These are phyloP conservation scores for Nannochloropsis gaditana DNA, from an alignment of 108 stramenopile genomes.

Conservation along the genomic window DNA sequence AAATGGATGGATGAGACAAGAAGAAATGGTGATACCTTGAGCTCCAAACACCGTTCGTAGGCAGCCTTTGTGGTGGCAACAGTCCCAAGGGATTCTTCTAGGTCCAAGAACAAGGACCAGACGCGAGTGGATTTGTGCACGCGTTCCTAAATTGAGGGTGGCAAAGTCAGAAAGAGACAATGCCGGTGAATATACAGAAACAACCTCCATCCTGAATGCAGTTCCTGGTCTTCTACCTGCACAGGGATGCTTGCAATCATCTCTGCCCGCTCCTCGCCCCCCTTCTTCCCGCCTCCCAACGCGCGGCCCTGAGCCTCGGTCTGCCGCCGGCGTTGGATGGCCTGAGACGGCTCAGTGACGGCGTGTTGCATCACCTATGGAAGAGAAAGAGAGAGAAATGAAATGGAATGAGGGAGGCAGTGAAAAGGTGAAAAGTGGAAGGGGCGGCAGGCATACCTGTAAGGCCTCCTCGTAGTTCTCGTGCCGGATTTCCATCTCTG, in stretches of 20 bases:
- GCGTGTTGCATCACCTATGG: slow-evolving; percentile 33
- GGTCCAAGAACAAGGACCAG: slow-evolving; percentile 88
- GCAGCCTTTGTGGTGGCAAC: slow-evolving; percentile 86
- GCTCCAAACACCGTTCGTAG: slow-evolving; percentile 79
- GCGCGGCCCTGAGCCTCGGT: slow-evolving; percentile 9
- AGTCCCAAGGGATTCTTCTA: slow-evolving; percentile 93
- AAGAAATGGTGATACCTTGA: not conserved
- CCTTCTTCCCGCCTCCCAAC: not conserved
- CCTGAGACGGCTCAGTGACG: slow-evolving; percentile 48
- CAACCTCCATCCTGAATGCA: not conserved
- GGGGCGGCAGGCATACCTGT: slow-evolving; percentile 56
- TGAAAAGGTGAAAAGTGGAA: not conserved
- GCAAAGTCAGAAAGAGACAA: not conserved
- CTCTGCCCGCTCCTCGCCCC: not conserved
- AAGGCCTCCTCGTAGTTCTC: slow-evolving; percentile 84
- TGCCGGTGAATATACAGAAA: not conserved
- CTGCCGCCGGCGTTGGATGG: slow-evolving; percentile 41
- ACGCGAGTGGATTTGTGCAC: slow-evolving; percentile 49
- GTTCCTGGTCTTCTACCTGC: not conserved
- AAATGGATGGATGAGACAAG: not conserved
- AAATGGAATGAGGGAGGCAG: not conserved
- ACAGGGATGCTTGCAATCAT: not conserved
- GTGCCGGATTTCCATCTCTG: slow-evolving; percentile 86
- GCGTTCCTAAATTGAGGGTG: slow-evolving; percentile 37
- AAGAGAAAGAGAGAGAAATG: not conserved